phyloP scores from a whole-genome alignment of 1,284 basidiomycete species.

The Earliella scabrosa region DNA sequence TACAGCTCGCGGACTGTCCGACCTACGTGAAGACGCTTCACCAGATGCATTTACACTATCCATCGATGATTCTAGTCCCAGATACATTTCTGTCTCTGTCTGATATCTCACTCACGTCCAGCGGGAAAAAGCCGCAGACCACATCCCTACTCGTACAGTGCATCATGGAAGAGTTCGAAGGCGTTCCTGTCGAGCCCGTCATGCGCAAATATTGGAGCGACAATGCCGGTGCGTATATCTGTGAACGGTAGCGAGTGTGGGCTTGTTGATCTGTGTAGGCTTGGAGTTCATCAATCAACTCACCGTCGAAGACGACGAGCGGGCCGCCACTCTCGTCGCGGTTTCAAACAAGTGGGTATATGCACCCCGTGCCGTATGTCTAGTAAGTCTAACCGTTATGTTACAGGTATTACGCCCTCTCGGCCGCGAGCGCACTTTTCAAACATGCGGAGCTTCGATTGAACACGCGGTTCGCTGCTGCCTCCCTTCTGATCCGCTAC shows the following conservation, averaged over 20 bases:
- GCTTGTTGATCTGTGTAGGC: constrained; percentile 48
- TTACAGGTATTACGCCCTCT: constrained; percentile 83
- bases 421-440: constrained; percentile 85
- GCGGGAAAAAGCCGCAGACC: constrained; percentile 46
- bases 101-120: constrained; percentile 50
- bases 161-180: constrained; percentile 77
- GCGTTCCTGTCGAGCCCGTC: constrained; percentile 66
- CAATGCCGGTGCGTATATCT: constrained; percentile 56
- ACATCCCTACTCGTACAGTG: constrained; percentile 73
- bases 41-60: constrained; percentile 80
- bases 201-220: constrained; percentile 85
- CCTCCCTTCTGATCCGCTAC: constrained; percentile 82
- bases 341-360: constrained; percentile 75
- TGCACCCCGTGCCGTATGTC: constrained; percentile 18
- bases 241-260: neutral
- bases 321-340: constrained; percentile 75
- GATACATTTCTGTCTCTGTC: constrained; percentile 71
- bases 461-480: constrained; percentile 70
- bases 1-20: constrained; percentile 78
- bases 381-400: neutral
- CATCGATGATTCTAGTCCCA: constrained; percentile 75
- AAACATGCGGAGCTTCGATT: constrained; percentile 73
- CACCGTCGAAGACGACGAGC: constrained; percentile 76
- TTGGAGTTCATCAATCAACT: constrained; percentile 78
- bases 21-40: constrained; percentile 90